Conservation (phyloP, 805 yeast species). For the Candida sphagnicola region DNA sequence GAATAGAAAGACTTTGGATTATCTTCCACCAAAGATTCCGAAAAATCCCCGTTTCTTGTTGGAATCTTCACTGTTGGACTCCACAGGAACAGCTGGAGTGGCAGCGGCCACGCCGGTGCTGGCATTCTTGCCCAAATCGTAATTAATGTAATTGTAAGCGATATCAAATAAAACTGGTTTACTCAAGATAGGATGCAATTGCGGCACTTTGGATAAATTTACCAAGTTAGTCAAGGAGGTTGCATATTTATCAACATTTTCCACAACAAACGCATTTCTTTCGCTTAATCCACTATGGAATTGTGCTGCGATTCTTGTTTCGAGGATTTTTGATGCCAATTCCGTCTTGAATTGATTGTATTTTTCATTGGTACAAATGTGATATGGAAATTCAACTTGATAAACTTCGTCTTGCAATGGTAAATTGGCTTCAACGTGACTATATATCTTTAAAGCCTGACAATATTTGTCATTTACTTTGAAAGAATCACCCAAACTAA, state of each 20-base stretch:
- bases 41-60: slow-evolving; percentile 57
- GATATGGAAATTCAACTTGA: slow-evolving; percentile 39
- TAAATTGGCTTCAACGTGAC: slow-evolving; percentile 18
- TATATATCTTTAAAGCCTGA: slow-evolving; percentile 45
- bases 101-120: slow-evolving; percentile 9
- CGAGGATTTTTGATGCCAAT: slow-evolving; percentile 14
- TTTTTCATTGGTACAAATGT: slow-evolving; percentile 35
- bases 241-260: slow-evolving; percentile 42
- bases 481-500: slow-evolving; percentile 44
- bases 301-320: slow-evolving; percentile 46
- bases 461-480: slow-evolving; percentile 34
- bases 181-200: slow-evolving; percentile 57
- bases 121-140: slow-evolving; percentile 27
- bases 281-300: slow-evolving; percentile 15
- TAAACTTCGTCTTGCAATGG: slow-evolving; percentile 12
- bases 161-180: slow-evolving; percentile 92
- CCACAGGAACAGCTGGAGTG: slow-evolving; percentile 11
- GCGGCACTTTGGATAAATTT: slow-evolving; percentile 17
- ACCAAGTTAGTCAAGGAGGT: slow-evolving; percentile 18
- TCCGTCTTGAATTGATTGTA: slow-evolving; percentile 19
- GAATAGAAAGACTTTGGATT: no score
- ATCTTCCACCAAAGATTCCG: slow-evolving; percentile 61
- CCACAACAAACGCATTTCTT: slow-evolving; percentile 31
- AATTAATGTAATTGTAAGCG: slow-evolving; percentile 77
- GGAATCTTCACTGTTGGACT: slow-evolving; percentile 23